Evolutionary conservation across 495 filamentous ascomycete genomes (phyloP), one percentile per base, ranked within the genome.

Genomic region (Penicillium herquei): DNA sequence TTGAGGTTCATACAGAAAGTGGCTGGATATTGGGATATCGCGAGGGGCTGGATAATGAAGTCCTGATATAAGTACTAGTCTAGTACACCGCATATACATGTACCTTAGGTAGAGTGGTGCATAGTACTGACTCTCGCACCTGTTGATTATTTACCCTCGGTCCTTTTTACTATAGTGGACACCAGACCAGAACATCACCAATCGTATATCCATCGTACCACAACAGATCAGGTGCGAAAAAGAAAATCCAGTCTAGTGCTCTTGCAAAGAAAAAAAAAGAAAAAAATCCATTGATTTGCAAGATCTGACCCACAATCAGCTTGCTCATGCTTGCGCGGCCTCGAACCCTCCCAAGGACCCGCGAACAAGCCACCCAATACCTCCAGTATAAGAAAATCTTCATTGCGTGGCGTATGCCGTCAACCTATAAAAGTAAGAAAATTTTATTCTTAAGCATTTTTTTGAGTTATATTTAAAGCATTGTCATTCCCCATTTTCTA

Each of bases 351-450:
- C 8, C 34, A 10, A 37, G 34, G 12, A 37, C 21, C 21, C 21
- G 21, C 21, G 21, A 26, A 4, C 21, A 26, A n/a, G 21, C 34
- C 12, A 37, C 34, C 34, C 34, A 37, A 13, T 10, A 13, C 34
- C 6, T 13, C 34, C 34, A 6, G 34, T 13, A 9, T 37, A 37
- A 37, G 34, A 37, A n/a, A 37, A 3, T 10, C 8, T 37, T 37
- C 34, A 48, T 49, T 72, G 67, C 68, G 67, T 72, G 67, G 67
- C 68, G 63, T 48, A 53, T 55, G 62, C 64, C 64, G 63, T 69
- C 65, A 66, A 67, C 64, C 42, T 51, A 11, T n/a, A 14, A 14
- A 32, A 32, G 32, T 34, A 37, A 37, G 7, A 37, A 2, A 10
- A 2, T 37, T 13, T 37, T 2, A 13, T 37, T 13, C 34, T 37